Percentiles rank a stretch among this genome's conserved stretches.
phyloP scores from a whole-genome alignment of 805 yeast species.

The Cyberlindnera amylophila region DNA sequence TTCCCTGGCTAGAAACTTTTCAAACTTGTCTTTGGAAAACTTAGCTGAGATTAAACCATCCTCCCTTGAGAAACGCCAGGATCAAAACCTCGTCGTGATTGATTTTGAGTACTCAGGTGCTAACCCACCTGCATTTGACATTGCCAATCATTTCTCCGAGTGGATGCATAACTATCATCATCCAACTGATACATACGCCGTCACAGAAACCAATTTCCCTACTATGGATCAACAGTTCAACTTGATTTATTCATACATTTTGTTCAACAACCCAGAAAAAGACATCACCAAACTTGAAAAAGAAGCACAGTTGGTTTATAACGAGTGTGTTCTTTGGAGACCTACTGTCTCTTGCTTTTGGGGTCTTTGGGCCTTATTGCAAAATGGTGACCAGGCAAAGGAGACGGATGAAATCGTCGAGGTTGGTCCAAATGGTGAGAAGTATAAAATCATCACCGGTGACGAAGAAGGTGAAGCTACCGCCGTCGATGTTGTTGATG shows the following conservation, averaged over 20 bases:
- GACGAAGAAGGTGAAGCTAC: constrained; percentile 27
- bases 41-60: constrained; percentile 32
- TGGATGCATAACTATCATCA: constrained; percentile 93
- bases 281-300: constrained; percentile 34
- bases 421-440: constrained; percentile 56
- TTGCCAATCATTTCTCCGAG: constrained; percentile 90
- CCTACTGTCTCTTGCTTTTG: constrained; percentile 75
- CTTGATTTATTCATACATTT: constrained; percentile 63
- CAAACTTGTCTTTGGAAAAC: constrained; percentile 24
- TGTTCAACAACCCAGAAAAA: constrained; percentile 12
- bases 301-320: constrained; percentile 49
- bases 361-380: constrained; percentile 91
- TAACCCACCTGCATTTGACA: constrained; percentile 82
- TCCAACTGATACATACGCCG: constrained; percentile 39
- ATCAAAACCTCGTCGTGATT: constrained; percentile 80
- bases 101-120: constrained; percentile 96
- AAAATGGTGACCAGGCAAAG: constrained; percentile 44
- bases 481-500: constrained; percentile 27
- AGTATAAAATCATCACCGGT: constrained; percentile 33
- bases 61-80: constrained; percentile 43
- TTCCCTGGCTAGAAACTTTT: constrained; percentile 9
- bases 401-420: constrained; percentile 31
- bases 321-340: constrained; percentile 75
- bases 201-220: constrained; percentile 61
- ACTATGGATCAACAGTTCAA: constrained; percentile 61